Conservation (phyloP, 352 stramenopile species). For the Phytophthora pluvialis region DNA sequence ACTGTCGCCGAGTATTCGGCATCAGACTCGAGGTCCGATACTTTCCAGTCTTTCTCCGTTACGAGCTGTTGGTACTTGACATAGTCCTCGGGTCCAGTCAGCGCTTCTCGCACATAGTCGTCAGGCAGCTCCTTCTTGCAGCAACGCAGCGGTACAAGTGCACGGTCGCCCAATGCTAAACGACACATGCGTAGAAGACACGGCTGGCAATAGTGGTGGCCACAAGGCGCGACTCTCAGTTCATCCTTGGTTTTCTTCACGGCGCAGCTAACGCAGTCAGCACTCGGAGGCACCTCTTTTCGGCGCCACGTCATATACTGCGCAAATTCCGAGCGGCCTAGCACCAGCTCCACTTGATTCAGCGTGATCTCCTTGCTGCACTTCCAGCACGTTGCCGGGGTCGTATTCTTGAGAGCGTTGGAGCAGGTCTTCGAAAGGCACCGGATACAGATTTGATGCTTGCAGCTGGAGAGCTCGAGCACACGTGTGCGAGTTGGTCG, state of each 20-base stretch:
- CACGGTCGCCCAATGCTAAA: slow-evolving; percentile 61
- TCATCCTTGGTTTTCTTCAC: slow-evolving; percentile 20
- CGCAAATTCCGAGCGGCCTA: slow-evolving; percentile 25
- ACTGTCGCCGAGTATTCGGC: slow-evolving; percentile 64
- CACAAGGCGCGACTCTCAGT: slow-evolving; percentile 54
- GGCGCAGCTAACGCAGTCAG: slow-evolving; percentile 54
- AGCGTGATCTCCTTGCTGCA: slow-evolving; percentile 38
- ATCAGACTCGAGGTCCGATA: slow-evolving; percentile 66
- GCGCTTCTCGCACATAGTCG: slow-evolving; percentile 59
- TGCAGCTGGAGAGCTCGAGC: slow-evolving; percentile 24
- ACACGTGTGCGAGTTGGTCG: not conserved
- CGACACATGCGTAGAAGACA: slow-evolving; percentile 70
- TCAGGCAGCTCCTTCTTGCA: slow-evolving; percentile 72
- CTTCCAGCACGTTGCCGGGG: slow-evolving; percentile 17
- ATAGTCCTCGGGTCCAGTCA: slow-evolving; percentile 40
- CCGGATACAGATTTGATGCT: slow-evolving; percentile 23
- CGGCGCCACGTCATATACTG: slow-evolving; percentile 25
- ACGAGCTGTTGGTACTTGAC: slow-evolving; percentile 55
- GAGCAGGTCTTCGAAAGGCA: slow-evolving; percentile 32
- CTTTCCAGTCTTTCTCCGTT: slow-evolving; percentile 60
- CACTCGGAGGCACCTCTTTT: slow-evolving; percentile 1
- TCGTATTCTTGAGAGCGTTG: slow-evolving; percentile 15
- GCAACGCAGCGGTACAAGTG: slow-evolving; percentile 71
- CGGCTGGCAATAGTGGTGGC: slow-evolving; percentile 61
- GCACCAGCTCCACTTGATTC: slow-evolving; percentile 26